A percentile compares a stretch with the other conserved stretches of the same genome.
Conservation (phyloP, 257 asterid species). For the Verbascum thapsus region DNA sequence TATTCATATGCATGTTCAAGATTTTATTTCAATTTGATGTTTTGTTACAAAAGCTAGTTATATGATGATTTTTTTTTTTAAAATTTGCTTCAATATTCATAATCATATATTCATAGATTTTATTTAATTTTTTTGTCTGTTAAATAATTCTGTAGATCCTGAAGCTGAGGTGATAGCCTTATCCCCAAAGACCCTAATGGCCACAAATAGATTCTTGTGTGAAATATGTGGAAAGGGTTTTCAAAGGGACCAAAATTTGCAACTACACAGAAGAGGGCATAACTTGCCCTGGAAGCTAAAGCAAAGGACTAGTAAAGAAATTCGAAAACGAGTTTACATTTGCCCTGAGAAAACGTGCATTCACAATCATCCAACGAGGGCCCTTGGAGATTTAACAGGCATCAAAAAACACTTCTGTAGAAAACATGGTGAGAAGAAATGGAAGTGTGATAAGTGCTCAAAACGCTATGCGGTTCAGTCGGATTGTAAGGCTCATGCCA, state of each 20-base stretch:
- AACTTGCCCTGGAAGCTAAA: conserved; percentile 92
- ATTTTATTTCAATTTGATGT: neutral
- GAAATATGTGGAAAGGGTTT: conserved; percentile 96
- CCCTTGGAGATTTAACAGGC: conserved; percentile 90
- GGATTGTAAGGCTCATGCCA: conserved; percentile 93
- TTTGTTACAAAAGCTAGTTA: no score
- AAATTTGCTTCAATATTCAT: no score
- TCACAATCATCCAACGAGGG: conserved; percentile 83
- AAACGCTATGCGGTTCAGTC: conserved; percentile 90
- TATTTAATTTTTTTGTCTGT: no score
- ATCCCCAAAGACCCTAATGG: conserved; percentile 92
- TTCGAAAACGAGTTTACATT: conserved; percentile 75
- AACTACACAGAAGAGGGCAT: conserved; percentile 89
- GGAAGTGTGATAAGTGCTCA: conserved; percentile 92
- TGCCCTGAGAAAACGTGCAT: conserved; percentile 88
- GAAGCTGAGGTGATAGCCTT: conserved; percentile 88
- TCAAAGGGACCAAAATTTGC: conserved; percentile 88
- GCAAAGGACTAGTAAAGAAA: conserved; percentile 74
- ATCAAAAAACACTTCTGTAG: conserved; percentile 89
- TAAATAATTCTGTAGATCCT: conserved; percentile 54
- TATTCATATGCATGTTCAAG: neutral
- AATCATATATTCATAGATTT: neutral
- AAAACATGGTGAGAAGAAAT: conserved; percentile 94
- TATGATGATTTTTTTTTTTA: no score
- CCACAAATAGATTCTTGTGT: conserved; percentile 82